Evolutionary conservation across 768 basidiomycete genomes (phyloP), one percentile per base, ranked within the genome.

Genomic region (Suillus cothurnatus): DNA sequence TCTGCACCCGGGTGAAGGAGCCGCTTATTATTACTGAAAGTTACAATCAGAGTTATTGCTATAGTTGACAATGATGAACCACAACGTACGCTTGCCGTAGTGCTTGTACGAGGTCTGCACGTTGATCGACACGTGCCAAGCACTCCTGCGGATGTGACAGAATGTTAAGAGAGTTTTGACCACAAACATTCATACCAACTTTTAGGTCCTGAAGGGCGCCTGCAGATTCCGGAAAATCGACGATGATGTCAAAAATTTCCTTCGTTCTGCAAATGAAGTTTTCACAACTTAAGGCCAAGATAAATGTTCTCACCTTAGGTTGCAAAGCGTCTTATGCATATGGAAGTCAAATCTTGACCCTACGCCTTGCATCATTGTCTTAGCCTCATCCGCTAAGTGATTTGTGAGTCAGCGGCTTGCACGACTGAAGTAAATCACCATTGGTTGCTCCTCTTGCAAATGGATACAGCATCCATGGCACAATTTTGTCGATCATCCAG

Each of bases 241-340:
- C 89, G 64, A 99, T 97, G 63, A 99, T 97, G 69, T 97, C 94
- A 72, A 97, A 99, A 23, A 99, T 90, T 74, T 99, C 96, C 58
- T 80, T 82, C 64, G 87, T 90, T 39, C 89, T 90, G 66, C 49
- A 14, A 9, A 65, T n/a, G 49, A 32, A 34, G 62, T 57, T 21
- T 60, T 53, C 21, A 57, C 47, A 17, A 23, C 32, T 34, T 21
- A 43, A 39, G 39, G n/a, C 17, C 21, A 21, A 62, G n/a, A n/a
- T 31, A 57, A n/a, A 28, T 26, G 26, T 9, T 34, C 14, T 73
- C 84, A 93, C 94, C 95, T 81, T 61, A 97, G 78, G 74, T 95
- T 92, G 72, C 92, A 94, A 31, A 98, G 79, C 3, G 91, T 93
- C 75, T 95, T 96, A 76, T 94, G 92, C 71, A 98, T 88, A 69